Conservation (phyloP, 176 grass and related monocot species). For the Lolium multiflorum region DNA sequence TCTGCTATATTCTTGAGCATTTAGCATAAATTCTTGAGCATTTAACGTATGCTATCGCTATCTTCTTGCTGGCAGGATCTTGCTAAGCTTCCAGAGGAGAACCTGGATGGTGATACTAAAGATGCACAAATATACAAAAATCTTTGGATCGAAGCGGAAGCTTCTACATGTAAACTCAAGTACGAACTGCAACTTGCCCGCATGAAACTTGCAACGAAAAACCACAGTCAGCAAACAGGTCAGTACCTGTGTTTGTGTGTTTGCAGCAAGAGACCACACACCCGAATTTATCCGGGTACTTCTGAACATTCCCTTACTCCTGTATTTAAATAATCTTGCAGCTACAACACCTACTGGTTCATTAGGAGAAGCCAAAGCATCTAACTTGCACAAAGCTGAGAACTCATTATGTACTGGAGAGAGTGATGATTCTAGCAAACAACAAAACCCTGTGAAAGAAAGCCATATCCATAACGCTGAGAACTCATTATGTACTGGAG, state of each 20-base stretch:
- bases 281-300: slow-evolving; percentile 9
- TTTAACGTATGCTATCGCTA: slow-evolving; percentile 6
- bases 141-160: slow-evolving; percentile 74
- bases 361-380: slow-evolving; percentile 24
- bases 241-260: background rate
- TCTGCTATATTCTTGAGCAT: background rate
- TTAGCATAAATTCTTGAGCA: background rate
- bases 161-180: slow-evolving; percentile 67
- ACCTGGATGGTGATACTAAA: slow-evolving; percentile 30
- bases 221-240: slow-evolving; percentile 36
- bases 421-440: slow-evolving; percentile 24
- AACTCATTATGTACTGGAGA: background rate
- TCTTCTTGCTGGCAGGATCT: slow-evolving; percentile 51
- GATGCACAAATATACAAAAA: slow-evolving; percentile 59
- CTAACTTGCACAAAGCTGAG: background rate
- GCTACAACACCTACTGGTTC: background rate
- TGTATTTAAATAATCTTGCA: slow-evolving; percentile 28
- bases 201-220: slow-evolving; percentile 27
- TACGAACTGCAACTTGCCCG: slow-evolving; percentile 64
- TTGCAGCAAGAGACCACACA: background rate
- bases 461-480: too few relatives aligned
- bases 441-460: too few relatives aligned
- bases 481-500: background rate
- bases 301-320: background rate
- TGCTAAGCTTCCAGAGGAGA: slow-evolving; percentile 44